Conservation (phyloP, 768 basidiomycete species). For the Kwoniella sp. region DNA sequence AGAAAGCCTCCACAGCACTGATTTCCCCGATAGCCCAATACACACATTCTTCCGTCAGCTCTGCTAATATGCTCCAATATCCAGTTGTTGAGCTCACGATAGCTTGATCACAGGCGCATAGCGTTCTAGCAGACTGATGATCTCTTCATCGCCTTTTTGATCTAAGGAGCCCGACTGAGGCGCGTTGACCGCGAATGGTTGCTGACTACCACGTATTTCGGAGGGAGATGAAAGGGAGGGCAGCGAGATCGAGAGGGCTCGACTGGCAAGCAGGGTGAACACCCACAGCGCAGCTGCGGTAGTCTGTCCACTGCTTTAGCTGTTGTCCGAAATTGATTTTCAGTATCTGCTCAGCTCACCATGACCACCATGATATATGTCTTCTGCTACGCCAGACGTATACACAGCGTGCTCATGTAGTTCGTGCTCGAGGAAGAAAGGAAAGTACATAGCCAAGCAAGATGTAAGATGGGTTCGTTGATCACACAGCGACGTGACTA, state of each 20-base stretch:
- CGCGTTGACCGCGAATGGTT: background rate
- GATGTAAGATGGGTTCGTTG: too few relatives aligned
- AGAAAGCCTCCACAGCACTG: conserved; percentile 37
- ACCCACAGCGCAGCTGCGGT: conserved; percentile 17
- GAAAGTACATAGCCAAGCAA: too few relatives aligned
- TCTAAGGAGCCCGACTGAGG: background rate
- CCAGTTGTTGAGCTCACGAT: conserved; percentile 21
- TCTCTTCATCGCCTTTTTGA: conserved; percentile 11
- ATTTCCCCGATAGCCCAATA: background rate
- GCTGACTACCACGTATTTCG: background rate
- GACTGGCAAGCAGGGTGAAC: background rate
- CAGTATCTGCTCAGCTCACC: background rate
- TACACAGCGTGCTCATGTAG: too few relatives aligned
- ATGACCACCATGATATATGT: background rate
- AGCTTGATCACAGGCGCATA: conserved; percentile 47
- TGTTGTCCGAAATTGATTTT: background rate
- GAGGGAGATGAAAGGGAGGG: background rate
- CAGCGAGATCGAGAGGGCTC: background rate
- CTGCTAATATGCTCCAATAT: too few relatives aligned
- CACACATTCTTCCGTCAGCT: background rate
- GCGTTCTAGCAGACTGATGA: conserved; percentile 30
- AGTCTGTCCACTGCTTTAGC: background rate
- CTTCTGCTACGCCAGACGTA: too few relatives aligned
- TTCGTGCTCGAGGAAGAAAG: too few relatives aligned
- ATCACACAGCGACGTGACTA: too few relatives aligned